Evolutionary conservation across 768 basidiomycete genomes (phyloP).

Genomic region (Butyriboletus loyo): DNA sequence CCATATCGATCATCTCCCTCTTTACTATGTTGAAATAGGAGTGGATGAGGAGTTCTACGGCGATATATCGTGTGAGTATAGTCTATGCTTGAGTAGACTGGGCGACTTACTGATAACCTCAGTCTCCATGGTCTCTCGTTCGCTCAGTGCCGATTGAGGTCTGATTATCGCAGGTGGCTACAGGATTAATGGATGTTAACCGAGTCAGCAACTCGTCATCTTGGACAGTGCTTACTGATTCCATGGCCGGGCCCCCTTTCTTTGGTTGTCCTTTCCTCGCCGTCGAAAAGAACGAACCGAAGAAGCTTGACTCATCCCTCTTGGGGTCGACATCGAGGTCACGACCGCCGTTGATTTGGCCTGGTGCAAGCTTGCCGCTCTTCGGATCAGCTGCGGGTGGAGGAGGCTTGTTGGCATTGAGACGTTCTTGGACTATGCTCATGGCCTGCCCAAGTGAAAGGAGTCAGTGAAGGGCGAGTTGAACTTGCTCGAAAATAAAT

Average conservation of each 20-base stretch:
- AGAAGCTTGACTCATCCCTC: conserved; percentile 91
- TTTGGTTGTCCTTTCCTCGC: conserved; percentile 59
- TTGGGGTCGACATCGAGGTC: conserved; percentile 89
- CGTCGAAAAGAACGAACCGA: conserved; percentile 90
- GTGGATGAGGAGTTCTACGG: conserved; percentile 85
- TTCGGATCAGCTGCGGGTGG: conserved; percentile 60
- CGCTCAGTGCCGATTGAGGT: conserved; percentile 87
- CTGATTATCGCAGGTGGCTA: conserved; percentile 85
- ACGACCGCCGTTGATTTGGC: conserved; percentile 84
- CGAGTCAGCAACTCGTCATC: conserved; percentile 12
- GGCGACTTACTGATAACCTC: conserved; percentile 93
- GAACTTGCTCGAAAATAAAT: conserved; percentile 3
- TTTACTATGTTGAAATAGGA: conserved; percentile 99
- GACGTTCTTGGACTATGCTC: conserved; percentile 76
- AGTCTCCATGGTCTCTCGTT: conserved; percentile 96
- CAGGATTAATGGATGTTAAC: neutral
- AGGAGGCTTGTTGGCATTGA: conserved; percentile 79
- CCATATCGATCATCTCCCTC: conserved; percentile 99
- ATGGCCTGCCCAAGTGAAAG: conserved; percentile 59
- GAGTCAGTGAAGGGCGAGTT: neutral
- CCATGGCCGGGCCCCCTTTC: conserved; percentile 59
- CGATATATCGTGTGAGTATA: conserved; percentile 1
- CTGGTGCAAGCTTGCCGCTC: conserved; percentile 54
- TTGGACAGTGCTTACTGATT: conserved; percentile 41
- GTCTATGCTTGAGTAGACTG: neutral